phyloP scores from a whole-genome alignment of 2,329 filamentous ascomycete species.

The Fusarium sp. region DNA sequence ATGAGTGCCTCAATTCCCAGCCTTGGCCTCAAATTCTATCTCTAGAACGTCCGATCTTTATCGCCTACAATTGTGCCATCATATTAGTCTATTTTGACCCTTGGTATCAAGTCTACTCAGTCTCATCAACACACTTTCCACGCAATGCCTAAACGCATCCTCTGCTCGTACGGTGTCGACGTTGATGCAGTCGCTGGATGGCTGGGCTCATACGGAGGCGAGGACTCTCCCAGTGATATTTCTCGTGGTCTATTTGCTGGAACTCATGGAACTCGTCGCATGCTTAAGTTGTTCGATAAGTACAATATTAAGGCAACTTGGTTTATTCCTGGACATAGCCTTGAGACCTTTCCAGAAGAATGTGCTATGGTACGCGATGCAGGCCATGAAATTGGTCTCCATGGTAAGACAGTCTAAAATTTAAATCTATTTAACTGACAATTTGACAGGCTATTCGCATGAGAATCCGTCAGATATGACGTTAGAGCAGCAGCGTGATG shows the following conservation, averaged over 20 bases:
- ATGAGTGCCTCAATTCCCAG: not conserved
- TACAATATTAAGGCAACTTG: constrained; percentile 75
- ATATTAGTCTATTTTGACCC: too few relatives aligned
- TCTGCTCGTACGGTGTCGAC: constrained; percentile 70
- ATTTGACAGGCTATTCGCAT: constrained; percentile 67
- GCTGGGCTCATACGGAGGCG: constrained; percentile 80
- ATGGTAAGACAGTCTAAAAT: constrained; percentile 52
- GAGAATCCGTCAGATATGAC: constrained; percentile 80
- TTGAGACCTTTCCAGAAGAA: constrained; percentile 62
- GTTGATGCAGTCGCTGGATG: constrained; percentile 81
- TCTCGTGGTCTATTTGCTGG: constrained; percentile 68
- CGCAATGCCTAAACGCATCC: constrained; percentile 13
- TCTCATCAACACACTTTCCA: too few relatives aligned
- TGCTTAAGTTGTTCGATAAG: constrained; percentile 78
- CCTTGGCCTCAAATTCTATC: not conserved
- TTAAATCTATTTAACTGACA: accelerated
- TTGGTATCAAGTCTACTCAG: too few relatives aligned
- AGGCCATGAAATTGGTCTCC: constrained; percentile 65
- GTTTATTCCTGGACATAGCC: constrained; percentile 62
- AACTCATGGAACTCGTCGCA: constrained; percentile 72
- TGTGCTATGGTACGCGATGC: constrained; percentile 58
- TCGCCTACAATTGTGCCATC: not conserved
- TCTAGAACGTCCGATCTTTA: not conserved
- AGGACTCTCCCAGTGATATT: constrained; percentile 70
- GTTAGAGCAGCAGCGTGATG: constrained; percentile 79